A percentile compares a stretch with the other conserved stretches of the same genome.
phyloP scores from a whole-genome alignment of 441 rosid genomes.

The Euphorbia corollata region DNA sequence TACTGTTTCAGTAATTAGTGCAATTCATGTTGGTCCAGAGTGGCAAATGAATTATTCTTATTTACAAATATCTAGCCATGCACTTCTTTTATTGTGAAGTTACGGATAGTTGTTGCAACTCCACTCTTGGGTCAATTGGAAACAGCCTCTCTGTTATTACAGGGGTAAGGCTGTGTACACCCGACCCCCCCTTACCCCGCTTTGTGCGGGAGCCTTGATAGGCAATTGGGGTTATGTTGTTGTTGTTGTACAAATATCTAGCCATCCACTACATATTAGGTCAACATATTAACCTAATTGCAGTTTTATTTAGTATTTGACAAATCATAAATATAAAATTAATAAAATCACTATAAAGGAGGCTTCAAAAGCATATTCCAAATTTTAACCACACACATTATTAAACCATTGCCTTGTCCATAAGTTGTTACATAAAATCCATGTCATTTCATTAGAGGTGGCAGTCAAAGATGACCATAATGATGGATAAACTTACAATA shows the following conservation, averaged over 20 bases:
- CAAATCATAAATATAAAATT: neutral
- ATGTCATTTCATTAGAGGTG: neutral
- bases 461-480: neutral
- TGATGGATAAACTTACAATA: neutral
- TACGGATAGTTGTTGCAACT: too few relatives aligned
- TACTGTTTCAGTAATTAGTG: neutral
- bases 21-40: neutral
- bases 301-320: neutral
- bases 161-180: too few relatives aligned
- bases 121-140: too few relatives aligned
- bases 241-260: neutral
- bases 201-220: too few relatives aligned
- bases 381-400: neutral
- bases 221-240: too few relatives aligned
- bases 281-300: neutral
- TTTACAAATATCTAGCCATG: neutral
- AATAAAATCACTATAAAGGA: neutral
- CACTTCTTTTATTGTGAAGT: too few relatives aligned
- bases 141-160: too few relatives aligned
- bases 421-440: neutral
- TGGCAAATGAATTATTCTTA: neutral
- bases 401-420: neutral
- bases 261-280: neutral
- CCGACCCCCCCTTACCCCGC: too few relatives aligned
- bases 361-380: neutral